Conservation (phyloP, 345 rosid genomes). For the Euphorbia pulcherrima region DNA sequence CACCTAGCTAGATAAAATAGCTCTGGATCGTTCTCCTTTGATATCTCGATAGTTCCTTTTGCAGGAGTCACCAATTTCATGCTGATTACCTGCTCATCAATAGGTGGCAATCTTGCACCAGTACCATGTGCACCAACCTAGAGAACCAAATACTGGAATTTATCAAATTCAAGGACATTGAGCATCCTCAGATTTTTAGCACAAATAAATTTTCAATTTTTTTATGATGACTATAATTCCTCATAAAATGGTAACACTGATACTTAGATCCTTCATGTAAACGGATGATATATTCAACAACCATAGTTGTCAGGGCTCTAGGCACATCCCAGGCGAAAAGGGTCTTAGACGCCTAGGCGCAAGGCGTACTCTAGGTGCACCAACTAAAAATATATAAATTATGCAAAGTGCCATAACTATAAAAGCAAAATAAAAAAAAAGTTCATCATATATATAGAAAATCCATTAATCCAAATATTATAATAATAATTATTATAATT, state of each 20-base stretch:
- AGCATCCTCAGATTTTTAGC: background rate
- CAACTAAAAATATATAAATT: too few species aligned
- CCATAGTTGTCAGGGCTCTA: too few species aligned
- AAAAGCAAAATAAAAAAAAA: too few species aligned
- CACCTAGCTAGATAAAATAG: constrained; percentile 86
- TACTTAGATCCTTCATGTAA: background rate
- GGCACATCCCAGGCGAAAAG: too few species aligned
- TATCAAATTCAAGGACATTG: constrained; percentile 1
- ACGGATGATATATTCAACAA: background rate
- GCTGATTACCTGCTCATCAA: constrained; percentile 90
- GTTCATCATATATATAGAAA: too few species aligned
- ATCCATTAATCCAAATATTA: too few species aligned
- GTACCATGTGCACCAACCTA: constrained; percentile 99
- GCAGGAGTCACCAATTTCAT: constrained; percentile 95
- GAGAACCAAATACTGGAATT: constrained; percentile 9
- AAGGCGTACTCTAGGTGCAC: too few species aligned
- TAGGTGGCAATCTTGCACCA: constrained; percentile 90
- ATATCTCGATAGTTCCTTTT: constrained; percentile 82
- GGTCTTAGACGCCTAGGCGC: too few species aligned
- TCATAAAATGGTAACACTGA: background rate
- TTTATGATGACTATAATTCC: background rate
- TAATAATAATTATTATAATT: too few species aligned
- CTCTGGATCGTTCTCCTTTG: constrained; percentile 81
- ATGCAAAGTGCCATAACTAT: too few species aligned
- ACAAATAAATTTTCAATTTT: background rate